phyloP scores from a whole-genome alignment of 768 basidiomycete species.

The Suillus occidentalis region DNA sequence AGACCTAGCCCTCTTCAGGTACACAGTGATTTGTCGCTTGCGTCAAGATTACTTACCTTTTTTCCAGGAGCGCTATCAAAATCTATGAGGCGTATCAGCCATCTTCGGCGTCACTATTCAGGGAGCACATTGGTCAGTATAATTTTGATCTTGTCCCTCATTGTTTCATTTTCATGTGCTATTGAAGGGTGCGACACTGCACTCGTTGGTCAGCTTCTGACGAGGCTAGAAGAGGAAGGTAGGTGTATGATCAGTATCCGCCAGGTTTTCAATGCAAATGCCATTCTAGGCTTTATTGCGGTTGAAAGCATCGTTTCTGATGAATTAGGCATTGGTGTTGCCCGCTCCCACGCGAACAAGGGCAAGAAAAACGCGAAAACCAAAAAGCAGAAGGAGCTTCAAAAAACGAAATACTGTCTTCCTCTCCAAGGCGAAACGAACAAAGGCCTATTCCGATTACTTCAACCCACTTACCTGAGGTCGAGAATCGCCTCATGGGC shows the following conservation, averaged over 20 bases:
- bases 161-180: slow-evolving; percentile 4
- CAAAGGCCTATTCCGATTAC: slow-evolving; percentile 59
- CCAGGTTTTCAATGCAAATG: background rate
- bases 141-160: background rate
- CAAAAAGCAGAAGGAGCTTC: slow-evolving; percentile 48
- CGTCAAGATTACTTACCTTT: slow-evolving; percentile 2
- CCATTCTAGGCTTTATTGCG: slow-evolving; percentile 55
- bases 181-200: slow-evolving; percentile 50
- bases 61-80: slow-evolving; percentile 65
- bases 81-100: slow-evolving; percentile 53
- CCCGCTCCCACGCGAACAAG: slow-evolving; percentile 38
- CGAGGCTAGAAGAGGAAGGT: slow-evolving; percentile 74
- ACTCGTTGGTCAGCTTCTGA: slow-evolving; percentile 62
- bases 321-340: slow-evolving; percentile 46
- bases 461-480: slow-evolving; percentile 61
- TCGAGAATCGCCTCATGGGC: slow-evolving; percentile 63
- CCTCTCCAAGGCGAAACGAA: slow-evolving; percentile 45
- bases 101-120: slow-evolving; percentile 51
- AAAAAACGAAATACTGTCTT: slow-evolving; percentile 62
- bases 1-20: slow-evolving; percentile 75
- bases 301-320: slow-evolving; percentile 49
- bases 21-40: slow-evolving; percentile 5
- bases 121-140: slow-evolving; percentile 56
- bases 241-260: background rate
- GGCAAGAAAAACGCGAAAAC: slow-evolving; percentile 42